These are phyloP conservation scores for Viola odorata DNA, from an alignment of 345 rosid species.

Conservation along the genomic window DNA sequence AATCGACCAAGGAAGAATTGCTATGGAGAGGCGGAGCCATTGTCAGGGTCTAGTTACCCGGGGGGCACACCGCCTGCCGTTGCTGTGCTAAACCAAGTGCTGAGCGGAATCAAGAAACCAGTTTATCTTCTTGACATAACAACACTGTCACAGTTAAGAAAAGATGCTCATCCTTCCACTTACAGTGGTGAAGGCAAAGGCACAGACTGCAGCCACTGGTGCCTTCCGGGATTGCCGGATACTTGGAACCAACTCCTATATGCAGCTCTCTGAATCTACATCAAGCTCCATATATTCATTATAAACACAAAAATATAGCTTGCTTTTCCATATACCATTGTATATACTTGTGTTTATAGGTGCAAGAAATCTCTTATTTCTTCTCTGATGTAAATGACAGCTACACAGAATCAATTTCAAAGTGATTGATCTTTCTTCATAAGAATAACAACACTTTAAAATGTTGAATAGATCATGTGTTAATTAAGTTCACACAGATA, in stretches of 20 bases:
- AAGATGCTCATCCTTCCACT: constrained; percentile 85
- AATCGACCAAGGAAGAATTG: constrained; percentile 58
- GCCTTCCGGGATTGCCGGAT: constrained; percentile 94
- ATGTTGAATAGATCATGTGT: too few relatives aligned
- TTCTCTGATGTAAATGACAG: constrained; percentile 6
- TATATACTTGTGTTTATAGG: constrained; percentile 12
- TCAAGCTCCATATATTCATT: constrained; percentile 21
- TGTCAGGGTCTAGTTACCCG: constrained; percentile 67
- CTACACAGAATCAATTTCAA: constrained; percentile 29
- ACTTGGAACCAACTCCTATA: constrained; percentile 93
- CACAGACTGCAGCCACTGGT: constrained; percentile 91
- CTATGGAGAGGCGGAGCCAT: constrained; percentile 52
- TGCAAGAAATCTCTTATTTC: constrained; percentile 10
- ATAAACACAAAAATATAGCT: background rate
- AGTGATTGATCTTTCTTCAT: constrained; percentile 25
- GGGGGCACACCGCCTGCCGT: constrained; percentile 65
- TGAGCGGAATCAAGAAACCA: constrained; percentile 46
- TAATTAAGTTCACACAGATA: too few relatives aligned
- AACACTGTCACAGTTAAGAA: constrained; percentile 74
- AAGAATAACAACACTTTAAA: background rate
- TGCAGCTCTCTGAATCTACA: constrained; percentile 49
- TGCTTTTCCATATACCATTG: constrained; percentile 6
- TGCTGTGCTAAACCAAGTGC: constrained; percentile 47
- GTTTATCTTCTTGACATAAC: constrained; percentile 83
- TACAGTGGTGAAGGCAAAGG: constrained; percentile 42